Conservation (phyloP, 1,139 yeast genomes). For the Taiozyma sp. region DNA sequence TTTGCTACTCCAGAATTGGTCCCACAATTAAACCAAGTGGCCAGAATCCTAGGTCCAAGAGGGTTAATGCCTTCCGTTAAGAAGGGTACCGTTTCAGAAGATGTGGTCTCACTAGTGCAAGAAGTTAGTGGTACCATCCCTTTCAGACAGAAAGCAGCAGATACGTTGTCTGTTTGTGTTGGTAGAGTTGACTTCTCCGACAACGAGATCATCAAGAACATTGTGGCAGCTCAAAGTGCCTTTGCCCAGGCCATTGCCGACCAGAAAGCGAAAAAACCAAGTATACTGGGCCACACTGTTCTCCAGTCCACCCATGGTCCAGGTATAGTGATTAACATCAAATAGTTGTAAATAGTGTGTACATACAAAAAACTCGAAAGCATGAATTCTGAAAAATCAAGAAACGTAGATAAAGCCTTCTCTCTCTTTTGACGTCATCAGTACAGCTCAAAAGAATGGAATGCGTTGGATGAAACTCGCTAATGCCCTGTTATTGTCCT, state of each 20-base stretch:
- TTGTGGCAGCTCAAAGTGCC: conserved; percentile 65
- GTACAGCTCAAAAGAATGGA: neutral
- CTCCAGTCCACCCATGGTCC: conserved; percentile 79
- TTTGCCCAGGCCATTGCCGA: conserved; percentile 53
- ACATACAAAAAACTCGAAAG: neutral
- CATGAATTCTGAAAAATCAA: neutral
- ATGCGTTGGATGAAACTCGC: neutral
- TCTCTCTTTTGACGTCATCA: neutral
- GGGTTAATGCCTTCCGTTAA: conserved; percentile 88
- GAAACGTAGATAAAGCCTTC: neutral
- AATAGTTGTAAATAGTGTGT: neutral
- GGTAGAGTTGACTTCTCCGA: conserved; percentile 82
- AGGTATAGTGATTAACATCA: conserved; percentile 64
- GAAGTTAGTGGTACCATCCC: conserved; percentile 63
- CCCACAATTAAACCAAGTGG: conserved; percentile 56
- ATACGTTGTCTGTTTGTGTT: conserved; percentile 58
- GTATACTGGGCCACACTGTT: conserved; percentile 65
- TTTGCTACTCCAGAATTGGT: conserved; percentile 84
- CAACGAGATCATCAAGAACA: conserved; percentile 66
- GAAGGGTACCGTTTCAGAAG: conserved; percentile 81
- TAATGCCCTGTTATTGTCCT: neutral
- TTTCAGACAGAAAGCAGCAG: conserved; percentile 63
- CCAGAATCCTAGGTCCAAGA: conserved; percentile 79
- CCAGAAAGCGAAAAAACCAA: conserved; percentile 61
- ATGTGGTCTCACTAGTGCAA: conserved; percentile 49